Evolutionary conservation across 108 stramenopile species (phyloP), one percentile per base, ranked within the genome.

Genomic region (Nannochloropsis gaditana): DNA sequence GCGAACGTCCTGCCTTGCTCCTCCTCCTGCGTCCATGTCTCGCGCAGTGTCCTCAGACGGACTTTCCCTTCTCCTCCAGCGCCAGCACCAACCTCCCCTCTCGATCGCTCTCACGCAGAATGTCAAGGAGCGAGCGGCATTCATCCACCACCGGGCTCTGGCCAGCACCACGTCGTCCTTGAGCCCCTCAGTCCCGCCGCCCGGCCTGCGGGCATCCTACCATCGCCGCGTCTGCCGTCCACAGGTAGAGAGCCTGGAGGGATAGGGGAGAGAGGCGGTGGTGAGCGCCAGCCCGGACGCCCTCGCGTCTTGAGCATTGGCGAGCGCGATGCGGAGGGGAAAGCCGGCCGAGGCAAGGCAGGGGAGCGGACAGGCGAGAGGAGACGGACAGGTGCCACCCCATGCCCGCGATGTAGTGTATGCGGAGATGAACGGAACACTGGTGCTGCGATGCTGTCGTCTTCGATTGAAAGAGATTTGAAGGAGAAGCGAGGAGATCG

Each of bases 191-290:
- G 19, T 73, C 15, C 59, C 59, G 3, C 19, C 19, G n/a, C 19
- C 19, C n/a, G 59, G 19, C 15, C 59, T n/a, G 19, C 59, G 59
- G 3, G 59, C 59, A 4, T 73, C 59, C 2, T 73, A 73, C 59
- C 59, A 73, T 73, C 59, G 59, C n/a, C 59, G 59, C 59, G n/a
- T 73, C 6, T n/a, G 59, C 59, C 59, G 59, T 73, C 59, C 59
- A n/a, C n/a, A n/a, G 59, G 59, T n/a, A 2, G 59, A n/a, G 5
- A 73, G 19, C 19, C 19, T n/a, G n/a, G 59, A n/a, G 59, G 8
- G 59, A n/a, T 15, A 73, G 59, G 59, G 59, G 59, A 2, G 5
- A 4, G n/a, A 73, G 8, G 59, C 31, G 1, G 31, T 31, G 31
- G 1, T 31, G 31, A 31, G 31, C 31, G 31, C 31, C 31, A 31